Conservation (phyloP, 176 grass and related monocot genomes). For the Carex littledalei region DNA sequence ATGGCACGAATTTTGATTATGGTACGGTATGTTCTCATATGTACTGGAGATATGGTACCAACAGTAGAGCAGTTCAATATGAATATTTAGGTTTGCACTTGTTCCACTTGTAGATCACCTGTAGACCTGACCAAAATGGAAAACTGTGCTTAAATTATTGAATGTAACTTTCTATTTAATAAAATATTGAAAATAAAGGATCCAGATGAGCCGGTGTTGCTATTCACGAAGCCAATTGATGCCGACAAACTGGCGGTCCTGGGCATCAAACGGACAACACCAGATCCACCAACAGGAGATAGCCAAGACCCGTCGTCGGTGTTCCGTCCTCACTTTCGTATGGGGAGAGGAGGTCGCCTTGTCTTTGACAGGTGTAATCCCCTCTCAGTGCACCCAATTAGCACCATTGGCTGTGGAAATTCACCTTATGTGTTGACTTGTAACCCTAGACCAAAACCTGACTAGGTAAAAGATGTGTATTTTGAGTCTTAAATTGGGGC, state of each 20-base stretch:
- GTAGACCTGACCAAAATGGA: background rate
- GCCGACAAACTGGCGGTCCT: slow-evolving; percentile 52
- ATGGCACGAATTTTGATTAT: slow-evolving; percentile 4
- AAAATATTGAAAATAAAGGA: slow-evolving; percentile 50
- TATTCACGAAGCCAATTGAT: slow-evolving; percentile 77
- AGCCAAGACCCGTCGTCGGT: slow-evolving; percentile 26
- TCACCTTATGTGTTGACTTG: slow-evolving; percentile 13
- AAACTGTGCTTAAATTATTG: background rate
- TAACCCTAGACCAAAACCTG: slow-evolving; percentile 2
- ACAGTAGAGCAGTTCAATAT: background rate
- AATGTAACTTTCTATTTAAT: slow-evolving; percentile 14
- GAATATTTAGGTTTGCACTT: background rate
- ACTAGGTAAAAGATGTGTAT: background rate
- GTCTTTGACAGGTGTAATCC: slow-evolving; percentile 89
- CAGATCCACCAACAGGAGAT: slow-evolving; percentile 54
- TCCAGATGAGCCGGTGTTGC: slow-evolving; percentile 68
- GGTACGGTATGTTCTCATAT: background rate
- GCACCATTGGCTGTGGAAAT: background rate
- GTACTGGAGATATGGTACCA: background rate
- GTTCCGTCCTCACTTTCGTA: slow-evolving; percentile 61
- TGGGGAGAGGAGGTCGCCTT: slow-evolving; percentile 91
- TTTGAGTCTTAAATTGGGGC: slow-evolving; percentile 3
- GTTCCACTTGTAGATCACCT: background rate
- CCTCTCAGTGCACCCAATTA: slow-evolving; percentile 46
- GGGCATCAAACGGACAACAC: slow-evolving; percentile 47